A percentile compares a stretch with the other conserved stretches of the same genome.
phyloP scores from a whole-genome alignment of 2,329 filamentous ascomycete species.

The Cercospora zeina region DNA sequence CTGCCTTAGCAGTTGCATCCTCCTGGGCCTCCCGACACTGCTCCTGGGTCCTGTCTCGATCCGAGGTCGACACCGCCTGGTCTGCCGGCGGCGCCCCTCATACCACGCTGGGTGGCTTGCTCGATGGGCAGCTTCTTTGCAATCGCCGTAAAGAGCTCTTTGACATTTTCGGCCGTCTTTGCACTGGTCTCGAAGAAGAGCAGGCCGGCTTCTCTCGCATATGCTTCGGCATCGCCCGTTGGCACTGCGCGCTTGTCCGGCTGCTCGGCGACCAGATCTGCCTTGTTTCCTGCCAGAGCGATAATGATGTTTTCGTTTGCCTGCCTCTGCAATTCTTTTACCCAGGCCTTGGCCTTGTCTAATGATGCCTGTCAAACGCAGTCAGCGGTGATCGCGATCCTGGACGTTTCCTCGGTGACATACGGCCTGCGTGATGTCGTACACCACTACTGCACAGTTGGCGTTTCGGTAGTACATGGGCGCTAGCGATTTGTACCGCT shows the following conservation, averaged over 20 bases:
- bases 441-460: conserved; percentile 98
- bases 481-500: conserved; percentile 97
- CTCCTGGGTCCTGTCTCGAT: conserved; percentile 61
- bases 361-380: conserved; percentile 70
- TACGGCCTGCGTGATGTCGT: conserved; percentile 99
- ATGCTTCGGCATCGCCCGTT: conserved; percentile 88
- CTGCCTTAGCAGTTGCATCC: conserved; percentile 62
- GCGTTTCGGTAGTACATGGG: conserved; percentile 99
- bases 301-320: conserved; percentile 99
- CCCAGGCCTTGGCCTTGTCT: conserved; percentile 99
- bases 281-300: conserved; percentile 94
- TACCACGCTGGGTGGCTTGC: conserved; percentile 87
- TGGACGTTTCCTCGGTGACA: not conserved
- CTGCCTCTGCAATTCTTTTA: conserved; percentile 97
- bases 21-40: conserved; percentile 57
- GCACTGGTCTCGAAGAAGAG: conserved; percentile 98
- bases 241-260: conserved; percentile 93
- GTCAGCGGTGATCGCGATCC: conserved; percentile 28
- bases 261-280: conserved; percentile 90
- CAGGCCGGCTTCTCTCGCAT: conserved; percentile 87
- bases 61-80: conserved; percentile 67
- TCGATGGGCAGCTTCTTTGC: conserved; percentile 97
- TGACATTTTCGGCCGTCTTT: conserved; percentile 95
- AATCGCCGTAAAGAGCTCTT: conserved; percentile 93
- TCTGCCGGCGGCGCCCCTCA: conserved; percentile 61